phyloP scores from a whole-genome alignment of 805 yeast genomes.

The Monosporozyma unispora region DNA sequence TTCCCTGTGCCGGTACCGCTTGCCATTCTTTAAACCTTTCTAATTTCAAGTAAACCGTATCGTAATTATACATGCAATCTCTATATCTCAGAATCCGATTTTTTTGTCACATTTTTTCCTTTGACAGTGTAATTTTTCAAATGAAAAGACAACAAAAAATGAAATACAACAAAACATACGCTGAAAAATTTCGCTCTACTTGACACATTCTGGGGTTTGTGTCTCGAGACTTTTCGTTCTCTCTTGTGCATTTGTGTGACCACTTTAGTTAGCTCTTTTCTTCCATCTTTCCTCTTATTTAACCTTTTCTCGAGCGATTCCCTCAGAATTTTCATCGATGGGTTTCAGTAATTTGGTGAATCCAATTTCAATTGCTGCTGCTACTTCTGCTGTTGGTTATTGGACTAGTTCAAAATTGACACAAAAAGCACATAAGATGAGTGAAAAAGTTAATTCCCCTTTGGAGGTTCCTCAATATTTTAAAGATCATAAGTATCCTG shows the following conservation, averaged over 20 bases:
- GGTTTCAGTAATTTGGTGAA: not conserved
- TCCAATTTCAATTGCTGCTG: not conserved
- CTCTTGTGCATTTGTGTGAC: not conserved
- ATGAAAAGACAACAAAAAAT: not conserved
- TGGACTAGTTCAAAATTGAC: not conserved
- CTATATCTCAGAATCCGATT: not conserved
- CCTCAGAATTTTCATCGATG: not conserved
- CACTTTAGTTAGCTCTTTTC: too few relatives aligned
- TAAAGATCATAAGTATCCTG: conserved; percentile 56
- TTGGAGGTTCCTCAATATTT: conserved; percentile 15
- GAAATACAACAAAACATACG: not conserved
- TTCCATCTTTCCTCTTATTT: not conserved
- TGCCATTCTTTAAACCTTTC: too few relatives aligned
- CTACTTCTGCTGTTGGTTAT: conserved; percentile 3
- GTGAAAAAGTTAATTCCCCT: conserved; percentile 11
- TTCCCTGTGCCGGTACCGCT: too few relatives aligned
- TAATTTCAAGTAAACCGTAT: too few relatives aligned
- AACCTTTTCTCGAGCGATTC: not conserved
- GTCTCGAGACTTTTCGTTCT: not conserved
- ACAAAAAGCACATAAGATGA: not conserved
- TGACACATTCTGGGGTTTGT: not conserved
- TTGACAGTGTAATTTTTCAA: not conserved
- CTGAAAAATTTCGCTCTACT: not conserved
- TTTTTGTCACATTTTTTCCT: not conserved
- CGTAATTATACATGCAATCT: not conserved